Evolutionary conservation across 2,329 filamentous ascomycete species (phyloP).

Genomic region (Aspergillus fructus): DNA sequence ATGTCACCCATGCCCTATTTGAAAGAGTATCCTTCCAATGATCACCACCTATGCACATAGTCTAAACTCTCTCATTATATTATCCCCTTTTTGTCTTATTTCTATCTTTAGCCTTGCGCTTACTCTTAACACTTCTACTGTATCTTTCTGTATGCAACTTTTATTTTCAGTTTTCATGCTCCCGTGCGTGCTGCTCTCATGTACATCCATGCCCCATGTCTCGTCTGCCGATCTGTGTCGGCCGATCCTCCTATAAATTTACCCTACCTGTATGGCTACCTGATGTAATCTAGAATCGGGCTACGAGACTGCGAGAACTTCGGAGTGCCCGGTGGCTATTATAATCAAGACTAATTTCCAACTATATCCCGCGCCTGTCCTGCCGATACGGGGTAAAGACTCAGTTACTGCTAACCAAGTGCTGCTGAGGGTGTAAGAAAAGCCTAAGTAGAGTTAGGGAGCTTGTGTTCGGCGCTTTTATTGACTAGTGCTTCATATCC

Average conservation of each 20-base stretch:
- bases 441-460: neutral
- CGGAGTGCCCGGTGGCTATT: conserved; percentile 2
- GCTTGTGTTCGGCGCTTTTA: neutral
- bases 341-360: conserved; percentile 9
- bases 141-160: conserved; percentile 7
- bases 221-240: neutral
- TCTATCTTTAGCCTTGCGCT: conserved; percentile 10
- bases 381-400: neutral
- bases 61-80: neutral
- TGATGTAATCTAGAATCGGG: conserved; percentile 13
- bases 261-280: conserved; percentile 11
- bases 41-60: conserved; percentile 14
- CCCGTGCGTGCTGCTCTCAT: conserved; percentile 7
- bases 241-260: neutral
- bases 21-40: neutral
- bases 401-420: neutral
- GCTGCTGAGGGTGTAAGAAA: neutral
- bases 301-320: conserved; percentile 11
- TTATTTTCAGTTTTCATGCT: neutral
- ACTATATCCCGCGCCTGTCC: neutral
- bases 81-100: conserved; percentile 5
- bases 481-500: neutral
- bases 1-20: neutral
- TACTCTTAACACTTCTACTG: conserved; percentile 1
- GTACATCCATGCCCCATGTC: conserved; percentile 14